Base-by-base conservation (phyloP, 257 asterid species). In the Parsonsia alboflavescens region DNA sequence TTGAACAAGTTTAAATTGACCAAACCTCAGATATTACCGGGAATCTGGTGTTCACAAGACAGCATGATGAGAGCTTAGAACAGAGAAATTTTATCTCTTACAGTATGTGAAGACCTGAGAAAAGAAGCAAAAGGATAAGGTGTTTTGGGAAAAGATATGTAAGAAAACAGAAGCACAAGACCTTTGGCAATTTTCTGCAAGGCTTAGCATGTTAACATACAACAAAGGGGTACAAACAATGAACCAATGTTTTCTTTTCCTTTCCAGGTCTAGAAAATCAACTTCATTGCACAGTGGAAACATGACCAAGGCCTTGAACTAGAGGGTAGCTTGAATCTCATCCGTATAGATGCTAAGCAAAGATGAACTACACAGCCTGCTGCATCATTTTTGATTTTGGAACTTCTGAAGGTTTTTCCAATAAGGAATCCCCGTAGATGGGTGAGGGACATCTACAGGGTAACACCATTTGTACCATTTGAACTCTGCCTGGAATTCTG, bases 401-500 rank as follows among this genome's bases (percentile, higher is more conserved):
- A 33, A 9, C 9, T 41, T 26, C 28, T 63, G 10, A 5, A 22
- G 30, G 53, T 36, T 63, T 74, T 63, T n/a, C n/a, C 66, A 5
- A n/a, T n/a, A 74, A 66, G n/a, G 50, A 13, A 15, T 45, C n/a
- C 52, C 52, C 12, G n/a, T 53, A n/a, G 64, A 73, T 46, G 8
- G 67, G 54, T 56, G 5, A n/a, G 16, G 77, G 17, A 41, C 56
- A 48, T 10, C n/a, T 0, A 13, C 7, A 6, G 65, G 65, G 36
- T 17, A 39, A 52, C 28, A 9, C 5, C 39, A n/a, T 17, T 19
- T 39, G 33, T 21, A n/a, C 28, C 28, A 19, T 44, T 44, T 28
- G 24, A 76, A 45, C 13, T 56, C 74, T 76, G 79, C 39, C 72
- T 68, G 36, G 76, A 73, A 52, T 68, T 80, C 59, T 82, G 85